Conservation (phyloP, 805 yeast species). For the Spathaspora sp. region DNA sequence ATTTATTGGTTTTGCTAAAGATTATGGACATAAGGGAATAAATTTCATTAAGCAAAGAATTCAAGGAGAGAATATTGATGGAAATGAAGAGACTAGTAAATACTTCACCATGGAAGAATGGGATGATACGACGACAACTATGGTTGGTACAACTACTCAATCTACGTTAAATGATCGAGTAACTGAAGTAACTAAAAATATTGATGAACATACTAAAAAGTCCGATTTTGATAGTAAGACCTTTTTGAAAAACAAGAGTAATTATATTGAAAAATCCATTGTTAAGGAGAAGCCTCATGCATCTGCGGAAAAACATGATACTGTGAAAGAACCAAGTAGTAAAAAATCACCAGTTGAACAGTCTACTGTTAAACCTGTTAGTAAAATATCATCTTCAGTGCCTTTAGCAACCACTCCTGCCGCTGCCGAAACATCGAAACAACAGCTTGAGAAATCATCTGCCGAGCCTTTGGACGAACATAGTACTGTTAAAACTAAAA, state of each 20-base stretch:
- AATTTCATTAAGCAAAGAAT: constrained; percentile 27
- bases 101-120: constrained; percentile 22
- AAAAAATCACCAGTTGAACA: neutral
- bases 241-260: constrained; percentile 8
- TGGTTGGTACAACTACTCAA: neutral
- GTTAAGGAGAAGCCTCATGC: neutral
- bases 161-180: constrained; percentile 8
- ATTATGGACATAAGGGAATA: constrained; percentile 12
- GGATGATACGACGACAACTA: constrained; percentile 6
- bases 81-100: constrained; percentile 16
- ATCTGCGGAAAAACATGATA: neutral
- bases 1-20: constrained; percentile 4
- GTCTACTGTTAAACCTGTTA: neutral
- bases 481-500: neutral
- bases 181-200: constrained; percentile 15
- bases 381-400: too few species aligned
- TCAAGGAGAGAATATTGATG: constrained; percentile 19
- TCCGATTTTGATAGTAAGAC: constrained; percentile 13
- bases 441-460: neutral
- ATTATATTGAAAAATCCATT: constrained; percentile 7
- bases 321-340: neutral
- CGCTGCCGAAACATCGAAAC: too few species aligned
- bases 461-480: neutral
- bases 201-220: constrained; percentile 12
- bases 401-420: too few species aligned